These are phyloP conservation scores for Fusarium lateritium DNA, from an alignment of 2,329 filamentous ascomycete genomes.

Conservation along the genomic window DNA sequence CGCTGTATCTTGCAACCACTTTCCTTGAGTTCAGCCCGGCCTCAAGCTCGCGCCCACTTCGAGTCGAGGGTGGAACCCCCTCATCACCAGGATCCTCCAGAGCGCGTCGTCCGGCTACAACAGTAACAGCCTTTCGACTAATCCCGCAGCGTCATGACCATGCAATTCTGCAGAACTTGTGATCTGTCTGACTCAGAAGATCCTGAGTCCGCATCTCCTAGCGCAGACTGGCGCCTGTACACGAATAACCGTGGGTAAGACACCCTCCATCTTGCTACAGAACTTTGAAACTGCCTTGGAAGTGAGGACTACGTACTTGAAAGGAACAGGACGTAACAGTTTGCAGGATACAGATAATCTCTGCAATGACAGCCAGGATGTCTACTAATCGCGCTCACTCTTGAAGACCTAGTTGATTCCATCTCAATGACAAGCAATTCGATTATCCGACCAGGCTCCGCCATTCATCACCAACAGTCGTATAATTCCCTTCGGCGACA, in stretches of 20 bases:
- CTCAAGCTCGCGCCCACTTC: constrained; percentile 41
- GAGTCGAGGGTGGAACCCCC: constrained; percentile 15
- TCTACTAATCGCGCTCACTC: too few species aligned
- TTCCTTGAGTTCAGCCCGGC: constrained; percentile 18
- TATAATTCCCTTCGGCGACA: constrained; percentile 7
- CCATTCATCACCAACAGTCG: constrained; percentile 1
- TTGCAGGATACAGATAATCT: not conserved
- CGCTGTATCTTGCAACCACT: constrained; percentile 33
- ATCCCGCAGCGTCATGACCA: constrained; percentile 23
- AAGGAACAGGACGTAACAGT: not conserved
- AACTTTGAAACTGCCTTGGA: constrained; percentile 6
- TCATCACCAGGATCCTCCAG: constrained; percentile 14
- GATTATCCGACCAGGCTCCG: not conserved
- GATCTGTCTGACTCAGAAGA: constrained; percentile 40
- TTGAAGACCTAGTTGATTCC: too few species aligned
- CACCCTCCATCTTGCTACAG: constrained; percentile 20
- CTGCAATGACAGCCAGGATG: not conserved
- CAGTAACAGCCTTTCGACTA: constrained; percentile 5
- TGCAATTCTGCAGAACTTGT: constrained; percentile 30
- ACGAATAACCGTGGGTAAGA: constrained; percentile 14
- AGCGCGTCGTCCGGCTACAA: constrained; percentile 18
- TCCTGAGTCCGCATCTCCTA: constrained; percentile 27
- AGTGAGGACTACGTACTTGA: not conserved
- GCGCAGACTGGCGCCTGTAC: constrained; percentile 21
- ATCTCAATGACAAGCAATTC: not conserved